Evolutionary conservation across 305 asterid species (phyloP).

Genomic region (Ilex paraguariensis): DNA sequence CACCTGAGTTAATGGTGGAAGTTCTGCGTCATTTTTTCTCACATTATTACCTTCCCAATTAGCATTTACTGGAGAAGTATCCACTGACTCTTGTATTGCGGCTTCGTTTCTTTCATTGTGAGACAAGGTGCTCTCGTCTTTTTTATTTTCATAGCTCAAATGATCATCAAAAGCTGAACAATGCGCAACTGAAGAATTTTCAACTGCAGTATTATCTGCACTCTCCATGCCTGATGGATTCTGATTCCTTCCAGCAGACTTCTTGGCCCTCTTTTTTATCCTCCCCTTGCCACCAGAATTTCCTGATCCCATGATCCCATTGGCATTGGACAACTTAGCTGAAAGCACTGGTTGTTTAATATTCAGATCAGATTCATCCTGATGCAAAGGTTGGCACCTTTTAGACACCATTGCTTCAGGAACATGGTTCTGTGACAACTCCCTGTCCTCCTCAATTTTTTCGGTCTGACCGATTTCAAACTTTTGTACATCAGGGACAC

Average conservation of each 20-base stretch:
- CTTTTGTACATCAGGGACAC: not conserved
- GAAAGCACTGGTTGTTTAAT: constrained; percentile 22
- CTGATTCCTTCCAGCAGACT: constrained; percentile 17
- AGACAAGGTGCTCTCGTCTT: constrained; percentile 17
- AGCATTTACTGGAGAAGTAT: constrained; percentile 15
- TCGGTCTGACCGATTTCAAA: constrained; percentile 14
- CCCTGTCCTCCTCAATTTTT: constrained; percentile 20
- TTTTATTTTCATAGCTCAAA: constrained; percentile 20
- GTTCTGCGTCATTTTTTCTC: constrained; percentile 17
- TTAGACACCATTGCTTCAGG: constrained; percentile 10
- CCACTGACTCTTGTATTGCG: constrained; percentile 20
- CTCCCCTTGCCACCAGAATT: constrained; percentile 25
- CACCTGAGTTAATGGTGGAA: constrained; percentile 15
- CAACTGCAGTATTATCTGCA: constrained; percentile 19
- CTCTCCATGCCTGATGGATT: constrained; percentile 28
- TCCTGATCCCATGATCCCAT: constrained; percentile 24
- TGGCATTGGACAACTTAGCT: constrained; percentile 7
- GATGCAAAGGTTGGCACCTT: constrained; percentile 8
- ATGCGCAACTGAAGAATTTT: constrained; percentile 10
- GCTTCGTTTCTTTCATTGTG: constrained; percentile 16
- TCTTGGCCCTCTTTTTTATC: constrained; percentile 32
- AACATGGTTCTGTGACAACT: constrained; percentile 13
- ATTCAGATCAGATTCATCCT: constrained; percentile 11
- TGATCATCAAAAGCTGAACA: constrained; percentile 12
- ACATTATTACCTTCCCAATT: constrained; percentile 16